Evolutionary conservation across 305 asterid species (phyloP).

Genomic region (Petunia hybrid): DNA sequence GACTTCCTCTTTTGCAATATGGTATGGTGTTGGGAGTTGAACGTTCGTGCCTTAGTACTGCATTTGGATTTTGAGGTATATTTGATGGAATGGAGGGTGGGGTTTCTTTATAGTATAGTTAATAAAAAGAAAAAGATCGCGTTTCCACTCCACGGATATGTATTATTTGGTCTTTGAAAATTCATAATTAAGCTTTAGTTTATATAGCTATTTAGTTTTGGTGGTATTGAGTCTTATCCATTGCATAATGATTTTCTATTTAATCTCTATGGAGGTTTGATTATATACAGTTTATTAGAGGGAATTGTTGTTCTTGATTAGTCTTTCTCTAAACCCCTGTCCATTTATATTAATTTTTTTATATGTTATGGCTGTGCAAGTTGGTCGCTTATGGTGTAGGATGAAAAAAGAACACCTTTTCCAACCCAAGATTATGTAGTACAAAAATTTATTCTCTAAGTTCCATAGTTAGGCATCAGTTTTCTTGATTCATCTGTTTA

Average conservation of each 20-base stretch:
- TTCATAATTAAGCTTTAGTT: background rate
- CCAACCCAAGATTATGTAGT: no score
- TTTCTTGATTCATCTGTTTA: no score
- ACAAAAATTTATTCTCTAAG: no score
- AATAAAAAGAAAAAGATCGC: background rate
- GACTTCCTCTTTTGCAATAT: background rate
- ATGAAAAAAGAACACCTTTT: no score
- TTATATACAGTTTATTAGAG: background rate
- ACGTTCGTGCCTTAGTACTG: conserved; percentile 1
- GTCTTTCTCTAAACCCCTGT: no score
- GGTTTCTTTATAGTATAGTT: background rate
- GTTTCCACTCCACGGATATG: background rate
- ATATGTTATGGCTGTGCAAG: no score
- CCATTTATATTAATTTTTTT: no score
- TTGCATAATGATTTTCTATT: background rate
- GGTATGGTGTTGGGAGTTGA: background rate
- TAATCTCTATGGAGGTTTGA: background rate
- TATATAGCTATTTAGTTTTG: conserved; percentile 15
- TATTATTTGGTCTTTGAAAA: background rate
- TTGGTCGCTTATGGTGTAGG: no score
- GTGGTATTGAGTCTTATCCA: background rate
- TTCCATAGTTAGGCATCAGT: no score
- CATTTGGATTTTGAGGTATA: conserved; percentile 14
- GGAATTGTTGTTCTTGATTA: no score
- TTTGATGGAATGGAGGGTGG: background rate